These are phyloP conservation scores for Pleomassaria siparia DNA, from an alignment of 2,329 filamentous ascomycete species.

Conservation along the genomic window DNA sequence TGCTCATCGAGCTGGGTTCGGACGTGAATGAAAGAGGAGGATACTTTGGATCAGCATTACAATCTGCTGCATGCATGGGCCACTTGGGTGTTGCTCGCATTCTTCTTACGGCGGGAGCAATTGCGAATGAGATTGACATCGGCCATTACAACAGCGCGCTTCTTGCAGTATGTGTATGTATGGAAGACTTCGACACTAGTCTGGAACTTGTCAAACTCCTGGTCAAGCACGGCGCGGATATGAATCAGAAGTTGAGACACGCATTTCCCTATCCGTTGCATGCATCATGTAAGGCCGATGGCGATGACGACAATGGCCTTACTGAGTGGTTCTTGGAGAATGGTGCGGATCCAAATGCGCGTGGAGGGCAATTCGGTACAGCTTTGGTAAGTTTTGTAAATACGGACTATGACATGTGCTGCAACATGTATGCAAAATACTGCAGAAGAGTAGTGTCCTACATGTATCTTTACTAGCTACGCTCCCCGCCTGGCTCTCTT, in stretches of 20 bases:
- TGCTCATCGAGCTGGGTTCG: slow-evolving; percentile 10
- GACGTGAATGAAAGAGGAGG: slow-evolving; percentile 17
- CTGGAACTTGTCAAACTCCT: neutral
- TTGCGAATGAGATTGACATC: slow-evolving; percentile 10
- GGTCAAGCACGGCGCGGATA: neutral
- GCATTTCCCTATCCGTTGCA: slow-evolving; percentile 5
- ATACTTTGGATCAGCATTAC: slow-evolving; percentile 24
- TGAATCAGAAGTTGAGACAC: neutral
- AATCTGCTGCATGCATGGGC: slow-evolving; percentile 12
- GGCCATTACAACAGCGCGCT: neutral
- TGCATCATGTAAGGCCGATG: slow-evolving; percentile 4
- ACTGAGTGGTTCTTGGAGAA: slow-evolving; percentile 15
- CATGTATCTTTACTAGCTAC: too few relatives aligned
- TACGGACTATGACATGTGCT: too few relatives aligned
- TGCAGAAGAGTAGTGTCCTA: too few relatives aligned
- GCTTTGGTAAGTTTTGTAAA: too few relatives aligned
- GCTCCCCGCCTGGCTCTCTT: too few relatives aligned
- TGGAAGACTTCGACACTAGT: neutral
- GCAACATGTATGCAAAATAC: too few relatives aligned
- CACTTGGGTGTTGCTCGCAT: slow-evolving; percentile 17
- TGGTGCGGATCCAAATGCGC: slow-evolving; percentile 19
- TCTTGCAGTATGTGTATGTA: neutral
- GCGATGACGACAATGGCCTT: slow-evolving; percentile 9
- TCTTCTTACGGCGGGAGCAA: slow-evolving; percentile 22
- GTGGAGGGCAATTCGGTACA: slow-evolving; percentile 16